Evolutionary conservation across 768 basidiomycete species (phyloP).

Genomic region (Mycena vitilis): DNA sequence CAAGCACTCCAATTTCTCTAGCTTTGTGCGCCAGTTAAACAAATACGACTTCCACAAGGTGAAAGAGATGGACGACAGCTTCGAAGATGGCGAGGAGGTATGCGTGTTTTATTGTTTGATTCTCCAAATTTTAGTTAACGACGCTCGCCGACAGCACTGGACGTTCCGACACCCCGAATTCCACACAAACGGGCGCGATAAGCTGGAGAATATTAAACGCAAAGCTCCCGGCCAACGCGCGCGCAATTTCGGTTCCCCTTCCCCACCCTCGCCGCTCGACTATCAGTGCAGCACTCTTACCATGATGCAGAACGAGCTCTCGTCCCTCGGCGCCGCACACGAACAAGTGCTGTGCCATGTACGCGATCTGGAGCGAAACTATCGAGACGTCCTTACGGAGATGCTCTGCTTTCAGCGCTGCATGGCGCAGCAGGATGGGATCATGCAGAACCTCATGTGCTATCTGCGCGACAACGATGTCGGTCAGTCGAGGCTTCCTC

Average conservation of each 20-base stretch:
- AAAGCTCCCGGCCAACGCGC: background rate
- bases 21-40: slow-evolving; percentile 4
- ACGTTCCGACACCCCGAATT: background rate
- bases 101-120: too few relatives aligned
- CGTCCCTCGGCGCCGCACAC: background rate
- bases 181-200: background rate
- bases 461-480: background rate
- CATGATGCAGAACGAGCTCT: background rate
- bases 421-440: background rate
- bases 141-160: background rate
- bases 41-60: slow-evolving; percentile 7
- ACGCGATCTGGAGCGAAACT: background rate
- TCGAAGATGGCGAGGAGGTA: background rate
- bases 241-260: too few relatives aligned
- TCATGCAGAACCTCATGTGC: background rate
- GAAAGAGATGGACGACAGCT: background rate
- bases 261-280: too few relatives aligned
- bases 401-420: background rate
- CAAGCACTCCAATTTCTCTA: slow-evolving; percentile 5
- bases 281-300: too few relatives aligned
- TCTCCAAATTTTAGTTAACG: too few relatives aligned
- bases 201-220: slow-evolving; percentile 3
- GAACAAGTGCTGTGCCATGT: background rate
- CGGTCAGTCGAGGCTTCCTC: too few relatives aligned
- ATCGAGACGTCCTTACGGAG: background rate